A percentile compares a stretch with the other conserved stretches of the same genome.
Evolutionary conservation across 805 yeast species (phyloP).

Genomic region (Lipomyces mesembrius): DNA sequence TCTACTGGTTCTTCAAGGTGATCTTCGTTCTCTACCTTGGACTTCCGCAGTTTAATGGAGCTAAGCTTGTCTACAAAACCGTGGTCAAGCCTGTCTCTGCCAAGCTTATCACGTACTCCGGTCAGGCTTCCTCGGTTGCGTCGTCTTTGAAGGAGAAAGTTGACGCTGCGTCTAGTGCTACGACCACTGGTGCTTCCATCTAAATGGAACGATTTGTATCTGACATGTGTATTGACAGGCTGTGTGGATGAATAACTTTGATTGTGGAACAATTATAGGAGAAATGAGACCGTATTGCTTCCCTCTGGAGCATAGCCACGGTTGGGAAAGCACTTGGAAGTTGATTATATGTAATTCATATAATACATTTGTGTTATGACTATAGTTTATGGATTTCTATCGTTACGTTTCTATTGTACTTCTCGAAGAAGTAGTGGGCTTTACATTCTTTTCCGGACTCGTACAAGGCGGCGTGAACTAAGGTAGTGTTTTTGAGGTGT

Average conservation of each 20-base stretch:
- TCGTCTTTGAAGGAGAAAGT: slow-evolving; percentile 44
- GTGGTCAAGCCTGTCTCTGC: slow-evolving; percentile 51
- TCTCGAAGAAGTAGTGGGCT: neutral
- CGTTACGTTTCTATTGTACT: neutral
- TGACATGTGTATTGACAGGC: neutral
- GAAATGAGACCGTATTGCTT: neutral
- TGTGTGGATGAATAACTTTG: neutral
- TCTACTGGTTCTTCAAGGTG: slow-evolving; percentile 94
- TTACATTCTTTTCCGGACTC: neutral
- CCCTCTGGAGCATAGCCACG: neutral
- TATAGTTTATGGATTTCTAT: neutral
- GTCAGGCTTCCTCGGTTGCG: slow-evolving; percentile 26
- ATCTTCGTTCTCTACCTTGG: slow-evolving; percentile 84
- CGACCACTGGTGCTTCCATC: slow-evolving; percentile 35
- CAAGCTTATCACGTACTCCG: slow-evolving; percentile 24
- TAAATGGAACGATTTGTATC: slow-evolving; percentile 6
- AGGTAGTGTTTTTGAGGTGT: neutral
- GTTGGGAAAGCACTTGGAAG: neutral
- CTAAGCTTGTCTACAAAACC: slow-evolving; percentile 66
- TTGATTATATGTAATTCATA: neutral
- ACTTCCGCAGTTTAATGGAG: slow-evolving; percentile 87
- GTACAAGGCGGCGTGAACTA: neutral
- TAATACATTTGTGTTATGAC: neutral
- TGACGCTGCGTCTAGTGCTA: slow-evolving; percentile 41
- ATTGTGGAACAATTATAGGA: neutral